Conservation (phyloP, 202 grass and related monocot species). For the Dendrocalamus latiflorus region DNA sequence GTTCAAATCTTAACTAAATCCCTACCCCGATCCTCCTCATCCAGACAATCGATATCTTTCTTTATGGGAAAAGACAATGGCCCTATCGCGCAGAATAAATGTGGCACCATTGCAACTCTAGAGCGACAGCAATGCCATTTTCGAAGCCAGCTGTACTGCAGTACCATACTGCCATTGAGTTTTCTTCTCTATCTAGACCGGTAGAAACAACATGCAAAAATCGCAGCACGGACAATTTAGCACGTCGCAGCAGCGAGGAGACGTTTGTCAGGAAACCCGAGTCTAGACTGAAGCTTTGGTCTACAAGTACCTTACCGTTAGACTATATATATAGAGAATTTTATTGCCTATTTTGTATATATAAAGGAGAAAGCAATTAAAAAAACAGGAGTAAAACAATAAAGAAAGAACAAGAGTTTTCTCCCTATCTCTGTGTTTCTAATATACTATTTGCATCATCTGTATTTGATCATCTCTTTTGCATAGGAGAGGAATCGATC, state of each 20-base stretch:
- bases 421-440: no score
- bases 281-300: no score
- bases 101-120: slow-evolving; percentile 3
- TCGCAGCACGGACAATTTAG: neutral
- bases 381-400: no score
- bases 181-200: neutral
- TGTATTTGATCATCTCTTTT: no score
- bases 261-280: no score
- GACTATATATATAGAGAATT: no score
- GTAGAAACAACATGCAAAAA: neutral
- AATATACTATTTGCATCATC: no score
- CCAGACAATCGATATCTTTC: neutral
- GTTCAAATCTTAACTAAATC: neutral
- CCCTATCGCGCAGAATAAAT: neutral
- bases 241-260: slow-evolving; percentile 8
- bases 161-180: neutral
- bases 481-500: no score
- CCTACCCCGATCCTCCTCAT: neutral
- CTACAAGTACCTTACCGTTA: no score
- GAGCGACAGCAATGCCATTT: slow-evolving; percentile 8
- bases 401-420: no score
- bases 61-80: neutral
- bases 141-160: slow-evolving; percentile 28
- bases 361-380: no score
- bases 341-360: no score